phyloP scores from a whole-genome alignment of 208 protist species.

The Angomonas deanei region DNA sequence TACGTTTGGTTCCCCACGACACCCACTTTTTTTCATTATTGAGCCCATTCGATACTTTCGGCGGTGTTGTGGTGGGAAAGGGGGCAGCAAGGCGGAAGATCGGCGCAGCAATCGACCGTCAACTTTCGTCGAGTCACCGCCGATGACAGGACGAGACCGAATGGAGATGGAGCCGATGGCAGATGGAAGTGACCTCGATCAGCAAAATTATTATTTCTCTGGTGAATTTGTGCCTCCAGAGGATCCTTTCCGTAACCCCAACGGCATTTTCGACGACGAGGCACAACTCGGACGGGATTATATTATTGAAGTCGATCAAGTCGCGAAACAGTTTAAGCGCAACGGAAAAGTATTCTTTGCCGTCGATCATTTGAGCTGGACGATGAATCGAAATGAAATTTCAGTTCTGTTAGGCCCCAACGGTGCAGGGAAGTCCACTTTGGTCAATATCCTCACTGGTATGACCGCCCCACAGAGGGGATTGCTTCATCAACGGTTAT shows the following conservation, averaged over 20 bases:
- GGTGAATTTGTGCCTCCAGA: not conserved
- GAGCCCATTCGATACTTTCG: slow-evolving; percentile 16
- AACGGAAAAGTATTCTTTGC: slow-evolving; percentile 33
- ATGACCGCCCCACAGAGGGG: slow-evolving; percentile 69
- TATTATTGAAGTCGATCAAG: slow-evolving; percentile 18
- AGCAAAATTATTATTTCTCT: not conserved
- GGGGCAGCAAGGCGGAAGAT: slow-evolving; percentile 6
- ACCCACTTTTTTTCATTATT: slow-evolving; percentile 60
- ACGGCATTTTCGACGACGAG: slow-evolving; percentile 33
- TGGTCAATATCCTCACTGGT: slow-evolving; percentile 84
- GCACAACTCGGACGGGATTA: slow-evolving; percentile 10
- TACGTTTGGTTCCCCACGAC: slow-evolving; percentile 41
- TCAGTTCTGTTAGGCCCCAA: slow-evolving; percentile 81
- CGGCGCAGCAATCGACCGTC: not conserved
- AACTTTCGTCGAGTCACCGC: too few relatives aligned
- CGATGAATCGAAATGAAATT: slow-evolving; percentile 54
- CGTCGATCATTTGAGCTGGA: slow-evolving; percentile 77
- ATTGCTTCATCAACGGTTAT: slow-evolving; percentile 63
- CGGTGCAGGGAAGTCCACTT: slow-evolving; percentile 81
- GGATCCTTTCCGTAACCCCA: slow-evolving; percentile 1
- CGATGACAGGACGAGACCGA: too few relatives aligned
- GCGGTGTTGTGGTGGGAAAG: slow-evolving; percentile 9
- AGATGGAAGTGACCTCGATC: not conserved
- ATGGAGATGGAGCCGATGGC: not conserved
- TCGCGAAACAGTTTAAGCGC: slow-evolving; percentile 46